These are phyloP conservation scores for Triadica sebifera DNA, from an alignment of 345 rosid species.

Conservation along the genomic window DNA sequence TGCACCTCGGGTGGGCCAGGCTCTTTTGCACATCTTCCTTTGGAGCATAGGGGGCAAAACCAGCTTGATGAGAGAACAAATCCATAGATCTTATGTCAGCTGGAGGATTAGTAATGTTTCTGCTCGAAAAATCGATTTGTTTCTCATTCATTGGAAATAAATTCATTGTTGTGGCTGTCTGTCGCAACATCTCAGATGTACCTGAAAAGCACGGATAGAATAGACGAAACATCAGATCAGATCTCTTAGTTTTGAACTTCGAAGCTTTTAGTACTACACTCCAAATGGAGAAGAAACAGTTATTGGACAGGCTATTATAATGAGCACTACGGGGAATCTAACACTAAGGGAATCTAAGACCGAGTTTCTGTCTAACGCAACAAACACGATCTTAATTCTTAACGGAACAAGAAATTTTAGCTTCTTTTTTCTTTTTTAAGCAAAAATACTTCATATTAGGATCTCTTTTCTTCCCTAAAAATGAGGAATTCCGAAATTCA, in stretches of 20 bases:
- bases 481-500: not conserved
- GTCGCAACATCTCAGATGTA: constrained; percentile 23
- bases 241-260: not conserved
- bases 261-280: not conserved
- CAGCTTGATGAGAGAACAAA: constrained; percentile 56
- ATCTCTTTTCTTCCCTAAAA: not conserved
- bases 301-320: constrained; percentile 10
- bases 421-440: too few species aligned
- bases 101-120: constrained; percentile 12
- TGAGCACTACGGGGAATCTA: too few species aligned
- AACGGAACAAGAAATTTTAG: too few species aligned
- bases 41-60: constrained; percentile 30
- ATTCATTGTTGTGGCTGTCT: constrained; percentile 50
- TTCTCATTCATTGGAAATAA: constrained; percentile 46
- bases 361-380: not conserved
- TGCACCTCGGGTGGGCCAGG: constrained; percentile 41
- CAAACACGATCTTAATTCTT: not conserved
- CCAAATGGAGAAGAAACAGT: not conserved
- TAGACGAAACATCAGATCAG: constrained; percentile 22
- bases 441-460: too few species aligned
- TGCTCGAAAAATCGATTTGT: constrained; percentile 12
- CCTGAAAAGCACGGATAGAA: constrained; percentile 32
- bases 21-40: constrained; percentile 38
- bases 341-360: not conserved
- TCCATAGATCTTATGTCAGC: constrained; percentile 47